phyloP scores from a whole-genome alignment of 2,329 filamentous ascomycete species.

The Fusarium incarnatum region DNA sequence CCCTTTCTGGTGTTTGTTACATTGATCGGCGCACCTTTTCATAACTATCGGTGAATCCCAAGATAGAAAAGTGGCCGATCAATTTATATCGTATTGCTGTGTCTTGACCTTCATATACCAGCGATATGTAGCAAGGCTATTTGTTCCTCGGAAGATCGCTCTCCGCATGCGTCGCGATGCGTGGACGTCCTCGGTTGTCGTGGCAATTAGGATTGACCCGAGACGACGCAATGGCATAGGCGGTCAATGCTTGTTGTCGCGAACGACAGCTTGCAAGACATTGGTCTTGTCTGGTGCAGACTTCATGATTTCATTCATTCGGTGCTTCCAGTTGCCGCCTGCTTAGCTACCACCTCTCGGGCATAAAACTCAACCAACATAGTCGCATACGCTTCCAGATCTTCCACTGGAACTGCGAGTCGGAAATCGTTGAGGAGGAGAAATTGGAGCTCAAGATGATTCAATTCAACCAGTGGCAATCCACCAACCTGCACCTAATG shows the following conservation, averaged over 20 bases:
- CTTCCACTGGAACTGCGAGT: slow-evolving; percentile 91
- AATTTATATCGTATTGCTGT: slow-evolving; percentile 4
- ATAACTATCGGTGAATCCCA: not conserved
- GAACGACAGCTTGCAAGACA: slow-evolving; percentile 6
- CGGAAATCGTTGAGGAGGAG: slow-evolving; percentile 95
- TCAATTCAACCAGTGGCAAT: slow-evolving; percentile 89
- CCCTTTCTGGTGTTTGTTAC: slow-evolving; percentile 8
- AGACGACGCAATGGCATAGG: not conserved
- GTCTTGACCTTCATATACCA: not conserved
- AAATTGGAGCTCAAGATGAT: slow-evolving; percentile 96
- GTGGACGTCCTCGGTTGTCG: slow-evolving; percentile 5
- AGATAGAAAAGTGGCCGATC: not conserved
- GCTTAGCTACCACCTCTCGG: slow-evolving; percentile 76
- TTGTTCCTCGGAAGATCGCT: slow-evolving; percentile 6
- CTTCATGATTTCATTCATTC: slow-evolving; percentile 34
- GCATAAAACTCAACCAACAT: slow-evolving; percentile 99
- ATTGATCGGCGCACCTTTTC: not conserved
- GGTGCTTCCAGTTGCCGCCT: slow-evolving; percentile 26
- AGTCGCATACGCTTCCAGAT: slow-evolving; percentile 95
- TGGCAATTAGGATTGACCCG: not conserved
- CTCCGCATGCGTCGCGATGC: slow-evolving; percentile 19
- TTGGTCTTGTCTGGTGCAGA: not conserved
- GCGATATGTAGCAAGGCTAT: not conserved
- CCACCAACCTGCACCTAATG: slow-evolving; percentile 82
- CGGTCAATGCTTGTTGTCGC: not conserved